A percentile compares a stretch with the other conserved stretches of the same genome.
These are phyloP conservation scores for Agrostemma githago DNA, from an alignment of 148 eudicot genomes.

Conservation along the genomic window DNA sequence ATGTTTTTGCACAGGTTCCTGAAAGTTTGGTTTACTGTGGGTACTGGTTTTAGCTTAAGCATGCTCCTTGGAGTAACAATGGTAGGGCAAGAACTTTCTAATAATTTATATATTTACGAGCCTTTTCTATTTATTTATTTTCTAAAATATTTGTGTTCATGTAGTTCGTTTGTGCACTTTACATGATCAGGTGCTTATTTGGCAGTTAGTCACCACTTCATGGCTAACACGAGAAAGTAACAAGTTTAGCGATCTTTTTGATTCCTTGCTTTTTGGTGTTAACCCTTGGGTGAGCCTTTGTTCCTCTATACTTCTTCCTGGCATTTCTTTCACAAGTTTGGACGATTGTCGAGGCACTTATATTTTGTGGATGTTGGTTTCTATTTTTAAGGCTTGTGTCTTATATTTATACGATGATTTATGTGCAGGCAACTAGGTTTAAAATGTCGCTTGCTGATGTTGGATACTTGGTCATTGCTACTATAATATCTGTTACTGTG, in stretches of 20 bases:
- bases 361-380: neutral
- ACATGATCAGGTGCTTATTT: constrained; percentile 51
- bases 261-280: constrained; percentile 48
- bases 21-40: constrained; percentile 72
- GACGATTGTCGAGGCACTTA: neutral
- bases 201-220: constrained; percentile 44
- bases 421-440: constrained; percentile 47
- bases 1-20: constrained; percentile 42
- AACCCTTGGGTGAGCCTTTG: constrained; percentile 55
- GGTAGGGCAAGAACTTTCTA: constrained; percentile 33
- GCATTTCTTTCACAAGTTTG: neutral
- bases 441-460: constrained; percentile 47
- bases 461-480: constrained; percentile 53
- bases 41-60: constrained; percentile 66
- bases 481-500: constrained; percentile 53
- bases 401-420: neutral
- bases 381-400: neutral
- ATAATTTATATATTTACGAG: neutral
- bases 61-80: constrained; percentile 59
- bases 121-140: neutral
- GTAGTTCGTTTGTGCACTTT: constrained; percentile 8
- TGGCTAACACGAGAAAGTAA: constrained; percentile 35
- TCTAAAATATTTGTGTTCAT: neutral
- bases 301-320: neutral
- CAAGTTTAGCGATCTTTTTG: constrained; percentile 38